Evolutionary conservation across 371 early-diverging fungal genomes (phyloP).

Genomic region (Chytridiales sp.): DNA sequence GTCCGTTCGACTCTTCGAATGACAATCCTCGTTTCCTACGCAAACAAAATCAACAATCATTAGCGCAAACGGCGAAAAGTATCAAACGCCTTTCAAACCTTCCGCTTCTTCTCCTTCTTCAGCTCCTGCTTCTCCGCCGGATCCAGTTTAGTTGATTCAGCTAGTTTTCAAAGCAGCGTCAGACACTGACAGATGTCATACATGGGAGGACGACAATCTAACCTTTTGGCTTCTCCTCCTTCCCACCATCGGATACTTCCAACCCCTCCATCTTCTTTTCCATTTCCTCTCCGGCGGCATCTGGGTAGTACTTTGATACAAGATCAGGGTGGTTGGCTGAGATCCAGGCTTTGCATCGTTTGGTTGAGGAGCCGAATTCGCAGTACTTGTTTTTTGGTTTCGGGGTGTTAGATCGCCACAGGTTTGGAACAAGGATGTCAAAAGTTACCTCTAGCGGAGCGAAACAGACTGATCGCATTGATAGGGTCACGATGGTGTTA

Average conservation of each 20-base stretch:
- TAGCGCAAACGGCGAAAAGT: background rate
- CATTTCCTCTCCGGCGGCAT: constrained; percentile 19
- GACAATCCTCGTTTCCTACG: constrained; percentile 45
- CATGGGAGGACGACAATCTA: background rate
- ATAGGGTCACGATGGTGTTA: background rate
- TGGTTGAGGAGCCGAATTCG: constrained; percentile 78
- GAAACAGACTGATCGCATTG: constrained; percentile 26
- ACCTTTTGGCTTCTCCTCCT: background rate
- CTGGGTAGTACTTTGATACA: constrained; percentile 55
- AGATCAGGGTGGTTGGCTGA: constrained; percentile 58
- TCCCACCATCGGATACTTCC: constrained; percentile 3
- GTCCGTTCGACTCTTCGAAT: constrained; percentile 85
- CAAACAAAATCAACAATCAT: no score
- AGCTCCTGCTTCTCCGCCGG: constrained; percentile 25
- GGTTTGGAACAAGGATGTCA: background rate
- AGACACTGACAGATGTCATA: background rate
- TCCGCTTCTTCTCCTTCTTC: constrained; percentile 24
- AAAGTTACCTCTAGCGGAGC: constrained; percentile 41
- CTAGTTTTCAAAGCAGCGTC: background rate
- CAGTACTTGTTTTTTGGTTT: constrained; percentile 64
- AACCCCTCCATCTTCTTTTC: constrained; percentile 6
- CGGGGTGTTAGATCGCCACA: background rate
- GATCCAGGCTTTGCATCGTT: constrained; percentile 82
- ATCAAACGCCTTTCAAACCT: constrained; percentile 7
- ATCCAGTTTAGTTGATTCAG: constrained; percentile 21